Percentiles rank a stretch among this genome's conserved stretches.
Evolutionary conservation across 2,329 filamentous ascomycete species (phyloP).

Genomic region (Scortechinia acanthostroma): DNA sequence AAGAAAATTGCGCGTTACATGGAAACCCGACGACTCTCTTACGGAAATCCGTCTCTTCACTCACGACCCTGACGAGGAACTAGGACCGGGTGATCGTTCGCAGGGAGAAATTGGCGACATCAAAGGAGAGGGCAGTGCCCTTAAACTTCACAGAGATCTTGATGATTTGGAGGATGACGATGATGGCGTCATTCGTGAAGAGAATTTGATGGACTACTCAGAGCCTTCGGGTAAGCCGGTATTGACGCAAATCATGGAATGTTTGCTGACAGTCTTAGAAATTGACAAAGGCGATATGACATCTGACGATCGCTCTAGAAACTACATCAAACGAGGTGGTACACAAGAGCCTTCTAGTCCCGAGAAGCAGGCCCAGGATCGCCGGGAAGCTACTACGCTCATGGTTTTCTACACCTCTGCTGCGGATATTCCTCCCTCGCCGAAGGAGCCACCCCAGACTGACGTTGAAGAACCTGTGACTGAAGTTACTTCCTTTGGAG

Average conservation of each 20-base stretch:
- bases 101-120: constrained; percentile 50
- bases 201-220: constrained; percentile 21
- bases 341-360: constrained; percentile 23
- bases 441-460: constrained; percentile 31
- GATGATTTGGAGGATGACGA: constrained; percentile 55
- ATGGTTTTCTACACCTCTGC: constrained; percentile 35
- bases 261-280: constrained; percentile 7
- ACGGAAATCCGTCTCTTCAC: constrained; percentile 50
- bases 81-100: constrained; percentile 47
- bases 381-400: constrained; percentile 33
- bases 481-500: constrained; percentile 15
- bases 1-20: constrained; percentile 50
- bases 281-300: constrained; percentile 18
- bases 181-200: constrained; percentile 25
- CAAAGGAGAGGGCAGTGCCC: constrained; percentile 41
- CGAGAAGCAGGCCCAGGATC: constrained; percentile 31
- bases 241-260: too few relatives aligned
- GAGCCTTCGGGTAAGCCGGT: constrained; percentile 19
- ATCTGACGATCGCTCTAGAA: constrained; percentile 16
- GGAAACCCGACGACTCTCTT: constrained; percentile 47
- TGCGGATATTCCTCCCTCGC: constrained; percentile 32
- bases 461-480: constrained; percentile 21
- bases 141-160: constrained; percentile 40
- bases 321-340: constrained; percentile 32
- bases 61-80: constrained; percentile 56